phyloP scores from a whole-genome alignment of 805 yeast species.

The Maudiozyma saulgeensis region DNA sequence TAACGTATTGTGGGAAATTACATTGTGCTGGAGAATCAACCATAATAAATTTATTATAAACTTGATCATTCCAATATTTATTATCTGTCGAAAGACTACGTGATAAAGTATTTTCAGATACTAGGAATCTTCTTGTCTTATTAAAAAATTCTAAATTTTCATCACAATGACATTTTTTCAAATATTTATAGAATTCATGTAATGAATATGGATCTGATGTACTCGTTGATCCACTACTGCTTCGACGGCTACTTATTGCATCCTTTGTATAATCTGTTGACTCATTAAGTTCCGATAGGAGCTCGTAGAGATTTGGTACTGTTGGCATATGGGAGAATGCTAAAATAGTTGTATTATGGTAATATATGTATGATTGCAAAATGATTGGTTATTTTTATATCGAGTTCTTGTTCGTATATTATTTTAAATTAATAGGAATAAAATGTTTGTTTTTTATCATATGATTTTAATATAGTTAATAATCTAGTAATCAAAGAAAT shows the following conservation, averaged over 20 bases:
- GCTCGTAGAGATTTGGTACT: conserved; percentile 7
- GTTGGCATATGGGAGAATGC: not conserved
- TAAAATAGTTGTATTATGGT: too few species aligned
- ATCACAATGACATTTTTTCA: conserved; percentile 22
- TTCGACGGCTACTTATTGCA: not conserved
- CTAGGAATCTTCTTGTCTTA: conserved; percentile 7
- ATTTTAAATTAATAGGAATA: too few species aligned
- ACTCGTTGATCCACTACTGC: not conserved
- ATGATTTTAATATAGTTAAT: too few species aligned
- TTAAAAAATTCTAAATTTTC: conserved; percentile 25
- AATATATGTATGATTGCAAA: too few species aligned
- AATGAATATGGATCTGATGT: conserved; percentile 9
- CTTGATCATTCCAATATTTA: conserved; percentile 15
- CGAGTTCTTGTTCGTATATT: too few species aligned
- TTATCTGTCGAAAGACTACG: conserved; percentile 2
- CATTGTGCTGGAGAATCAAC: conserved; percentile 24
- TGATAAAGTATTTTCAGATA: conserved; percentile 3
- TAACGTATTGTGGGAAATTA: conserved; percentile 22
- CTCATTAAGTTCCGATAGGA: conserved; percentile 4
- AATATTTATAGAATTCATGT: conserved; percentile 16
- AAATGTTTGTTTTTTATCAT: too few species aligned
- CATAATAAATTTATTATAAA: conserved; percentile 18
- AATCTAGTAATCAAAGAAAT: too few species aligned
- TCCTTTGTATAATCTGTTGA: not conserved
- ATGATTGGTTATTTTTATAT: too few species aligned